Conservation (phyloP, 108 stramenopile species). For the Discostella stelligeroides region DNA sequence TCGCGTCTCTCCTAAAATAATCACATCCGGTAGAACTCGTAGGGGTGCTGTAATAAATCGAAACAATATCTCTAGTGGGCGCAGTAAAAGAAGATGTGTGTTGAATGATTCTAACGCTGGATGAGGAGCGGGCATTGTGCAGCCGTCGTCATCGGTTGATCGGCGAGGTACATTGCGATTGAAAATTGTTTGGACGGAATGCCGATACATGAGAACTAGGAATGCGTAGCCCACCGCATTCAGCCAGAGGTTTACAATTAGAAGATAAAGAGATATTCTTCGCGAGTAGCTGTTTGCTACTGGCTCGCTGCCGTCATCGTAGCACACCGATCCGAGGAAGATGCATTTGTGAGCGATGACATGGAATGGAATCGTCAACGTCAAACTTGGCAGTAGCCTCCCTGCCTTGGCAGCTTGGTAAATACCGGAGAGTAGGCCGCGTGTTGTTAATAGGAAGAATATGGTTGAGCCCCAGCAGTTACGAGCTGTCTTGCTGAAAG, state of each 20-base stretch:
- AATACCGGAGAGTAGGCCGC: conserved; percentile 18
- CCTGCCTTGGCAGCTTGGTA: conserved; percentile 34
- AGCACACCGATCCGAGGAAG: not conserved
- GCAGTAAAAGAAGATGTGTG: conserved; percentile 53
- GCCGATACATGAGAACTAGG: conserved; percentile 49
- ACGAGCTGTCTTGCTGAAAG: not conserved
- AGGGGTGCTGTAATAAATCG: conserved; percentile 53
- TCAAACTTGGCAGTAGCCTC: conserved; percentile 38
- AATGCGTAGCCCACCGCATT: conserved; percentile 44
- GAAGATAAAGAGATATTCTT: conserved; percentile 8
- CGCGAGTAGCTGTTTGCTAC: not conserved
- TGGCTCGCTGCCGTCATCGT: not conserved
- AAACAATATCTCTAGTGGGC: conserved; percentile 59
- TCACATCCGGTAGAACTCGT: conserved; percentile 60
- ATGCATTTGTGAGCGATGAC: conserved; percentile 14
- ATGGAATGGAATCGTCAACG: conserved; percentile 29
- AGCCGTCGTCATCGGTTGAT: conserved; percentile 16
- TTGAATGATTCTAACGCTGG: conserved; percentile 51
- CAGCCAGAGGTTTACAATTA: conserved; percentile 19
- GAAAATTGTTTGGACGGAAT: conserved; percentile 62
- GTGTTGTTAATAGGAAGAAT: conserved; percentile 18
- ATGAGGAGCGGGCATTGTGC: conserved; percentile 16
- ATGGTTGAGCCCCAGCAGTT: not conserved
- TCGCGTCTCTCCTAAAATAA: conserved; percentile 69
- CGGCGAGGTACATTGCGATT: conserved; percentile 53